These are phyloP conservation scores for Diaporthe ilicicola DNA, from an alignment of 2,329 filamentous ascomycete genomes.

Conservation along the genomic window DNA sequence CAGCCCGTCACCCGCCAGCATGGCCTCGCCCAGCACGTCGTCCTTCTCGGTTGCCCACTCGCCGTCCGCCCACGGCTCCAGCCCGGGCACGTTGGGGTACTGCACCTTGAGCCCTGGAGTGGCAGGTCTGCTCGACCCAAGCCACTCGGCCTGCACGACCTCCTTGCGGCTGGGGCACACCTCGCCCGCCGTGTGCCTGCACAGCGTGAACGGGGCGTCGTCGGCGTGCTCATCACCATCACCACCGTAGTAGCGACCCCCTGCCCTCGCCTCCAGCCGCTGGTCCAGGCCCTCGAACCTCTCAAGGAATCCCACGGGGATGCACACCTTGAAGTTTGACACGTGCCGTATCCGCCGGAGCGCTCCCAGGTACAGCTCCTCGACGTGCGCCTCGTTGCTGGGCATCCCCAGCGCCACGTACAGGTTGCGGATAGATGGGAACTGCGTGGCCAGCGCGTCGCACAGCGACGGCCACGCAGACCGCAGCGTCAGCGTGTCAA, in stretches of 20 bases:
- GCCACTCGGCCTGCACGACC: slow-evolving; percentile 31
- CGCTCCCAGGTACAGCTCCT: slow-evolving; percentile 29
- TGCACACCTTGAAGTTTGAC: slow-evolving; percentile 31
- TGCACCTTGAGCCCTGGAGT: slow-evolving; percentile 24
- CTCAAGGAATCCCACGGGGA: slow-evolving; percentile 30
- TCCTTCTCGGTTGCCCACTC: slow-evolving; percentile 19
- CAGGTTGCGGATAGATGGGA: slow-evolving; percentile 29
- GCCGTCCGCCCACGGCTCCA: slow-evolving; percentile 27
- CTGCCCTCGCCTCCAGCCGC: slow-evolving; percentile 1
- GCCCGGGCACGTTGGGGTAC: slow-evolving; percentile 25
- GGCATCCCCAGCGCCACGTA: slow-evolving; percentile 32
- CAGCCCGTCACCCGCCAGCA: slow-evolving; percentile 8
- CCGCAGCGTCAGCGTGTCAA: slow-evolving; percentile 29
- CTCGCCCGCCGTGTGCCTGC: slow-evolving; percentile 32
- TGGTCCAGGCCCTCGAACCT: slow-evolving; percentile 22
- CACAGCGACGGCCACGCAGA: slow-evolving; percentile 32
- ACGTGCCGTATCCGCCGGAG: slow-evolving; percentile 22
- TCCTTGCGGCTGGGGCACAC: slow-evolving; percentile 31
- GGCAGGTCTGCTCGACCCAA: slow-evolving; percentile 27
- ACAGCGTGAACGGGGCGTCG: slow-evolving; percentile 22
- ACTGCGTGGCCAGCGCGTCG: slow-evolving; percentile 25
- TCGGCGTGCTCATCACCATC: neutral
- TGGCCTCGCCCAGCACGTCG: slow-evolving; percentile 11
- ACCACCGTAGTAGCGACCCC: neutral
- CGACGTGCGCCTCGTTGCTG: slow-evolving; percentile 18